A percentile compares a stretch with the other conserved stretches of the same genome.
These are phyloP conservation scores for Boletus pseudo-olivaceus DNA, from an alignment of 768 basidiomycete species.

Conservation along the genomic window DNA sequence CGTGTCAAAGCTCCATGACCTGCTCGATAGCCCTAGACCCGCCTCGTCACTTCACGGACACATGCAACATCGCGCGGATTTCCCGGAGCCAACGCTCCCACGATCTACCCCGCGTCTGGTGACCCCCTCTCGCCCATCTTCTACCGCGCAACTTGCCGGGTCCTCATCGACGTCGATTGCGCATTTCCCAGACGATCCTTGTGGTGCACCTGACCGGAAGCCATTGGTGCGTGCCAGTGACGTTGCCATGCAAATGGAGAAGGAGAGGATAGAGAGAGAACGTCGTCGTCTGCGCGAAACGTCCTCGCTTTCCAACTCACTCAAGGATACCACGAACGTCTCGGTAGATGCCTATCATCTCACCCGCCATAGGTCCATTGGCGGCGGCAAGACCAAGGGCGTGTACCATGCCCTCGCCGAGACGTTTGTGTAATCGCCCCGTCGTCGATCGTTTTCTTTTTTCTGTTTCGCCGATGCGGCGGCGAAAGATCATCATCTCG, in stretches of 20 bases:
- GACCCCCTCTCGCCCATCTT: constrained; percentile 23
- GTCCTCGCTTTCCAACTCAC: constrained; percentile 15
- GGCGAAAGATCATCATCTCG: not conserved
- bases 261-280: constrained; percentile 37
- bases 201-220: constrained; percentile 14
- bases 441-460: not conserved
- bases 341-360: constrained; percentile 16
- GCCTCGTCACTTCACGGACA: constrained; percentile 41
- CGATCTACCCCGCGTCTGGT: constrained; percentile 22
- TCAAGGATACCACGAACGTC: constrained; percentile 30
- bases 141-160: constrained; percentile 15
- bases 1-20: constrained; percentile 43
- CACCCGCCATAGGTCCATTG: constrained; percentile 15
- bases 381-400: constrained; percentile 15
- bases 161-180: constrained; percentile 17
- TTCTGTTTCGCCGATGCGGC: not conserved
- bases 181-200: constrained; percentile 13
- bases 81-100: constrained; percentile 24
- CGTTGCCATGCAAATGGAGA: constrained; percentile 52
- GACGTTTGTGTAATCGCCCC: constrained; percentile 11
- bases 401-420: constrained; percentile 12
- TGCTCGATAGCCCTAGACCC: constrained; percentile 41
- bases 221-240: constrained; percentile 49
- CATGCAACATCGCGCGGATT: constrained; percentile 30
- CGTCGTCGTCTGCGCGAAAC: constrained; percentile 27